Evolutionary conservation across 495 filamentous ascomycete genomes (phyloP).

Genomic region (Halenospora varia): DNA sequence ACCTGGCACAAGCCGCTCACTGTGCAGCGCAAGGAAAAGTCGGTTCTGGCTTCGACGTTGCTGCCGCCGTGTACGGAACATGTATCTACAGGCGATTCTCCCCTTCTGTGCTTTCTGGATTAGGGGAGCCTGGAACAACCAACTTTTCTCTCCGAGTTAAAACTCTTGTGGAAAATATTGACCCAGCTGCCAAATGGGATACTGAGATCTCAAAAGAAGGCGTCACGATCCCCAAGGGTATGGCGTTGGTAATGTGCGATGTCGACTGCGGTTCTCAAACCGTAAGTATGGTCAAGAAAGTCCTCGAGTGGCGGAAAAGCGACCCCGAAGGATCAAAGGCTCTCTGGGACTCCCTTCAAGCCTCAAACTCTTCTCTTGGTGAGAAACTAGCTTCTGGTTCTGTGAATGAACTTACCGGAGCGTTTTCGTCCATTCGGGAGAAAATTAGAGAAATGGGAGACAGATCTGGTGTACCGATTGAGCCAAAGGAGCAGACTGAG

Average conservation of each 20-base stretch:
- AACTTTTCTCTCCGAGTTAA: constrained; percentile 65
- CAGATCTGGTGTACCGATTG: constrained; percentile 77
- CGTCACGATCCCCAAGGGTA: constrained; percentile 56
- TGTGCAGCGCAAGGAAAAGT: constrained; percentile 96
- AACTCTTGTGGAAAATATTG: constrained; percentile 57
- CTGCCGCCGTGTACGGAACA: constrained; percentile 84
- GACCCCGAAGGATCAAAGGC: constrained; percentile 60
- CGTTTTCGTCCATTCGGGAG: constrained; percentile 38
- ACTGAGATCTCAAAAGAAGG: constrained; percentile 61
- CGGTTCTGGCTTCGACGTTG: constrained; percentile 95
- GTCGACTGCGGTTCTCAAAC: constrained; percentile 94
- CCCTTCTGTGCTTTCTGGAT: constrained; percentile 60
- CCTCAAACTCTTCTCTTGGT: constrained; percentile 67
- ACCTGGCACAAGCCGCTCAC: constrained; percentile 88
- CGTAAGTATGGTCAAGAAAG: constrained; percentile 89
- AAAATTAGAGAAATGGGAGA: constrained; percentile 72
- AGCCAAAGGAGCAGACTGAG: constrained; percentile 79
- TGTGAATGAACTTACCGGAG: constrained; percentile 29
- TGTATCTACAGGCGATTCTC: constrained; percentile 91
- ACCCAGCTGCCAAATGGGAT: constrained; percentile 63
- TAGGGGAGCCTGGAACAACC: constrained; percentile 58
- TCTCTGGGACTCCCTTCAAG: constrained; percentile 72
- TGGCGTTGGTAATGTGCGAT: constrained; percentile 85
- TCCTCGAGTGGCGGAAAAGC: constrained; percentile 74
- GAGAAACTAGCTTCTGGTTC: constrained; percentile 46